Conservation (phyloP, 148 eudicot species). For the Arbutus unedo region DNA sequence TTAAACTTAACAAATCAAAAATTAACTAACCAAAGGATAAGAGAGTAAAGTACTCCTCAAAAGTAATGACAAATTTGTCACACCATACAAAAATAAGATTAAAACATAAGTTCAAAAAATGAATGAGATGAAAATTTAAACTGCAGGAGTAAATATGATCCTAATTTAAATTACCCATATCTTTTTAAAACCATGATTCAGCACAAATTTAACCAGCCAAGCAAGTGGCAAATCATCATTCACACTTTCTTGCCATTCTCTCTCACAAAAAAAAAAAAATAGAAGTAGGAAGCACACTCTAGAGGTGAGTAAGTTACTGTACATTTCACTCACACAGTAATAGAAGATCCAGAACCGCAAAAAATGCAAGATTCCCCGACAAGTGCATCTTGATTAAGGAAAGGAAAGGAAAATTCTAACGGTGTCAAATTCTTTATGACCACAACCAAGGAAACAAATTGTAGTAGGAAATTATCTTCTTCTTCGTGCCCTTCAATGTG, state of each 20-base stretch:
- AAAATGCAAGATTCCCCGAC: background rate
- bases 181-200: too few species aligned
- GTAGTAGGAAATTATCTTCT: background rate
- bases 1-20: too few species aligned
- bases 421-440: background rate
- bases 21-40: too few species aligned
- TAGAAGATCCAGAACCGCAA: background rate
- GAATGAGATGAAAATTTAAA: too few species aligned
- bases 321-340: background rate
- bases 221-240: background rate
- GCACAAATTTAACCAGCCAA: too few species aligned
- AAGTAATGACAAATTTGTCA: too few species aligned
- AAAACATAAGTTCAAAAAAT: too few species aligned
- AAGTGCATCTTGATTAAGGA: background rate
- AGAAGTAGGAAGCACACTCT: background rate
- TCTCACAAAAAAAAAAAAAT: background rate
- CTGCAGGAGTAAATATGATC: too few species aligned
- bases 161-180: too few species aligned
- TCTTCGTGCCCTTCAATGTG: background rate
- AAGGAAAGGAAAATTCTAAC: background rate
- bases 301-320: background rate
- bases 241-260: background rate
- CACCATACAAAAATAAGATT: too few species aligned
- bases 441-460: background rate
- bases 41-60: too few species aligned